Conservation (phyloP, 331 rosid species). For the Prunus yedoensis region DNA sequence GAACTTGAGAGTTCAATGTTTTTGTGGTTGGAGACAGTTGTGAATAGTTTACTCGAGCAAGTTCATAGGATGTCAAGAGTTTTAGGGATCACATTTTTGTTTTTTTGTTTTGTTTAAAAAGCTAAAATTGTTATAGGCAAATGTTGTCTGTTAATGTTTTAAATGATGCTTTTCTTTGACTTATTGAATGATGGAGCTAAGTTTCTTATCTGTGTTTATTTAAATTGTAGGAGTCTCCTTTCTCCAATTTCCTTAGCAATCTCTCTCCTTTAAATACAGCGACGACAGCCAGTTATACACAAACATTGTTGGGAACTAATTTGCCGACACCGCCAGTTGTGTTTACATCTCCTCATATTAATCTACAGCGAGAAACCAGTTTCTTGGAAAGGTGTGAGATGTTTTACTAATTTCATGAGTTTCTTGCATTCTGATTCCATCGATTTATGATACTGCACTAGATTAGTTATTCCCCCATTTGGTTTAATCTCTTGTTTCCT, state of each 20-base stretch:
- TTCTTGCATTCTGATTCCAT: background rate
- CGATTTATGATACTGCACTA: background rate
- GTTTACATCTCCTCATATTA: constrained; percentile 27
- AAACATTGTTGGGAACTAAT: constrained; percentile 6
- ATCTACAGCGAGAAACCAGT: constrained; percentile 15
- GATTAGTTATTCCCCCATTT: background rate
- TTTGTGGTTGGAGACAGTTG: background rate
- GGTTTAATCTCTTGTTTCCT: background rate
- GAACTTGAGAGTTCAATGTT: background rate
- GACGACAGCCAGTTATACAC: background rate
- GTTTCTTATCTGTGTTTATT: background rate
- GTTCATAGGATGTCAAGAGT: background rate
- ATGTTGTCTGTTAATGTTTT: background rate
- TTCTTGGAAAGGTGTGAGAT: constrained; percentile 16
- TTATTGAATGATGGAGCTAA: background rate
- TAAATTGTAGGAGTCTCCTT: constrained; percentile 24
- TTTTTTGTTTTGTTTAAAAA: background rate
- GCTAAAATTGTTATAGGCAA: too few relatives aligned
- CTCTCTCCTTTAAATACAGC: constrained; percentile 18
- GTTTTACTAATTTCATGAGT: background rate
- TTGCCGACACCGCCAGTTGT: constrained; percentile 21
- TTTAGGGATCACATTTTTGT: background rate
- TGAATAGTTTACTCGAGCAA: too few relatives aligned
- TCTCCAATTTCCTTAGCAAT: constrained; percentile 26
- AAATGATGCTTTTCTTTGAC: background rate